Conservation (phyloP, 225 moss, liverwort and hornwort genomes). For the Antitrichia curtipendula region DNA sequence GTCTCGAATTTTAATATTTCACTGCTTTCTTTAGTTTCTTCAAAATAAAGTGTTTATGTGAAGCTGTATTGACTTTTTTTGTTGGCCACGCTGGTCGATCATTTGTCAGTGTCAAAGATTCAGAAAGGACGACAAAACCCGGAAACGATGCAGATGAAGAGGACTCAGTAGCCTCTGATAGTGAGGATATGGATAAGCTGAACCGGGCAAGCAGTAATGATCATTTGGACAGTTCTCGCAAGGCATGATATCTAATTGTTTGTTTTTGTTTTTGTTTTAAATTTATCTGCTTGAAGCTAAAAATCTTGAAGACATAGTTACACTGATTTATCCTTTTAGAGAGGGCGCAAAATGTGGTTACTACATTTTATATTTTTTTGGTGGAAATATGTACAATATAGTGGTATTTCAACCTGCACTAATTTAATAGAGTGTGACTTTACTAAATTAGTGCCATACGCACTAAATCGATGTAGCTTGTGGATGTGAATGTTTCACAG, state of each 20-base stretch:
- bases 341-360: background rate
- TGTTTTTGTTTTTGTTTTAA: background rate
- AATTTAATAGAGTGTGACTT: background rate
- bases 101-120: slow-evolving; percentile 21
- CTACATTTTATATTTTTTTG: background rate
- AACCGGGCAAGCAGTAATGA: slow-evolving; percentile 46
- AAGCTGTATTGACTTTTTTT: background rate
- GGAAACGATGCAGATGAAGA: slow-evolving; percentile 49
- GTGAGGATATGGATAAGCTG: slow-evolving; percentile 53
- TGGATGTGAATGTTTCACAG: background rate
- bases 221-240: slow-evolving; percentile 29
- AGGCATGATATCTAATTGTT: background rate
- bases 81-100: background rate
- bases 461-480: background rate
- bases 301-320: background rate
- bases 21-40: background rate
- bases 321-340: background rate
- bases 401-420: background rate
- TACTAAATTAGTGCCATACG: background rate
- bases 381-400: background rate
- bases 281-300: background rate
- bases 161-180: slow-evolving; percentile 42
- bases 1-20: background rate
- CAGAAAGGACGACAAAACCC: slow-evolving; percentile 14
- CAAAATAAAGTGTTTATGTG: background rate